A percentile compares a stretch with the other conserved stretches of the same genome.
phyloP scores from a whole-genome alignment of 257 asterid genomes.

The Plantago major region DNA sequence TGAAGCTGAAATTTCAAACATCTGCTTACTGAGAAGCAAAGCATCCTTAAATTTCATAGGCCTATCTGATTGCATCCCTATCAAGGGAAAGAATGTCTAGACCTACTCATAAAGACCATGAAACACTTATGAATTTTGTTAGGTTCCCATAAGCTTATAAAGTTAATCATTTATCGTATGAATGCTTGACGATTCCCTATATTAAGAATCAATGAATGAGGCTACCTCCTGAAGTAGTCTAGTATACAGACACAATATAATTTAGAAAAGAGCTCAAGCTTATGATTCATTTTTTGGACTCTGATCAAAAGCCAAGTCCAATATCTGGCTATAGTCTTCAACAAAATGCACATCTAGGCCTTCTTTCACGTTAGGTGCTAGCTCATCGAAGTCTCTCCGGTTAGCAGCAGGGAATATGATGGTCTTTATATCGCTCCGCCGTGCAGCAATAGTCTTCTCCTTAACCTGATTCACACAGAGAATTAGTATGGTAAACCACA shows the following conservation, averaged over 20 bases:
- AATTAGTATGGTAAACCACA: neutral
- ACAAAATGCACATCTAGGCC: conserved; percentile 92
- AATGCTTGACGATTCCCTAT: too few species aligned
- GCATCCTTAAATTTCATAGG: too few species aligned
- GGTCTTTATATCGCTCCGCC: conserved; percentile 83
- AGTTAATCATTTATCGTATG: too few species aligned
- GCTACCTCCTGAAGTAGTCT: too few species aligned
- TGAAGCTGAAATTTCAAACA: too few species aligned
- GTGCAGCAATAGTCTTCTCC: conserved; percentile 95
- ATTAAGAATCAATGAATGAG: too few species aligned
- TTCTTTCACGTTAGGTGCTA: conserved; percentile 84
- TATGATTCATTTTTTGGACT: neutral
- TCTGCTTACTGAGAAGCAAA: too few species aligned
- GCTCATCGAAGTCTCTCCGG: conserved; percentile 93
- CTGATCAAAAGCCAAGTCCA: conserved; percentile 54
- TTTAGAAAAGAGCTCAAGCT: neutral
- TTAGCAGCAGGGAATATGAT: conserved; percentile 91
- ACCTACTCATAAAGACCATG: too few species aligned
- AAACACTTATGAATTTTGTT: too few species aligned
- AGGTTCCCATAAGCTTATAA: too few species aligned
- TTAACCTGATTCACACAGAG: conserved; percentile 50
- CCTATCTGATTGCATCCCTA: too few species aligned
- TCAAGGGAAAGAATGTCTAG: too few species aligned
- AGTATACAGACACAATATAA: conserved; percentile 2
- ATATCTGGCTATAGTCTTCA: conserved; percentile 71